Evolutionary conservation across 345 rosid genomes (phyloP).

Genomic region (Salix caprea): DNA sequence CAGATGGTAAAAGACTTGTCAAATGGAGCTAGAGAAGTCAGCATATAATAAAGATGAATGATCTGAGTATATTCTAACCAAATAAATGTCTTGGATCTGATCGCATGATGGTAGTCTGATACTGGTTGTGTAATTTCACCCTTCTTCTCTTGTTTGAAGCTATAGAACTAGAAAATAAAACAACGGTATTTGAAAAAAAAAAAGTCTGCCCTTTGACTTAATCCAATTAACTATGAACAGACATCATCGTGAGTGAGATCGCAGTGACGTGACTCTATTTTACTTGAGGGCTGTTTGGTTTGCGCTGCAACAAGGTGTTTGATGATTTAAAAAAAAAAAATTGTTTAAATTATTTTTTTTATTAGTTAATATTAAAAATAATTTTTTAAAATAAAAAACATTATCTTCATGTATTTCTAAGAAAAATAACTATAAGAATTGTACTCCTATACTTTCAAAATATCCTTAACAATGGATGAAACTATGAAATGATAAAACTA

Average conservation of each 20-base stretch:
- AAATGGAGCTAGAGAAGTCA: neutral
- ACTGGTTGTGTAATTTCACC: neutral
- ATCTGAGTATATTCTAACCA: neutral
- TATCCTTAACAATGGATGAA: no score
- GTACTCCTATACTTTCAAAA: no score
- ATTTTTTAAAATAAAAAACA: no score
- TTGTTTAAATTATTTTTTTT: no score
- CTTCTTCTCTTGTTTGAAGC: neutral
- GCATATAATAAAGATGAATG: neutral
- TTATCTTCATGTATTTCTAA: no score
- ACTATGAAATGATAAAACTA: no score
- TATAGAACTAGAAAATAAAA: neutral
- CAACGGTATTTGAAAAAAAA: neutral
- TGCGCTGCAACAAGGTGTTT: no score
- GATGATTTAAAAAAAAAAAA: no score
- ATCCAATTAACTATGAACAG: neutral
- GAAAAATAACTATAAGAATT: no score
- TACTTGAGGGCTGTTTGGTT: no score
- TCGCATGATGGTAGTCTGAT: neutral
- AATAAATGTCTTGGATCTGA: neutral
- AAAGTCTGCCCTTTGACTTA: neutral
- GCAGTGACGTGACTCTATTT: neutral
- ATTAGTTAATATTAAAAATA: no score
- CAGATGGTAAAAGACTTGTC: neutral
- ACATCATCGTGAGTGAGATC: neutral